Base-by-base conservation (phyloP, 805 yeast species). In the Cyberlindnera bimundalis region DNA sequence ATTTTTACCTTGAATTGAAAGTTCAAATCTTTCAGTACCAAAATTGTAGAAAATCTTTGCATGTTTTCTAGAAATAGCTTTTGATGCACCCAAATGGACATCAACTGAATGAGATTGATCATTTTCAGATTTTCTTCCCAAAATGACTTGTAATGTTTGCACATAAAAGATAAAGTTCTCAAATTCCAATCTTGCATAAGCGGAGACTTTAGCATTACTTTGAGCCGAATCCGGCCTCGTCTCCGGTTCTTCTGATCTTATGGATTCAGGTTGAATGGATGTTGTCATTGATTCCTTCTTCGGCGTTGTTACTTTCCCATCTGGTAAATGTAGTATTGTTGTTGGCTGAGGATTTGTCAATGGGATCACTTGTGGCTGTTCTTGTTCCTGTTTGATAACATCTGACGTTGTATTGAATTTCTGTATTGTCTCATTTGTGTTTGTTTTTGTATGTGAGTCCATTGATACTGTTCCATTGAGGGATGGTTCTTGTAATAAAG, bases 1-100 rank as follows among this genome's bases (percentile, higher is more conserved):
- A 61, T 93, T 93, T 52, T 96, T 75, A 15, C 99, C 99, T 52
- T 90, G 70, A 2, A 93, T 89, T 8, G 95, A 81, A 33, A 93
- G 67, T 62, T 93, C 99, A 58, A 93, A 93, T 49, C 96, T 67
- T 59, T 91, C 98, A 4, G 95, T 89, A 4, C 96, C 98, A 64
- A 93, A 93, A 60, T 93, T 93, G 67, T 91, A 93, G 60, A 90
- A 91, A 13, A 93, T 91, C 63, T 87, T 90, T 5, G 98, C 99
- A 63, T 93, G 99, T 44, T 88, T 73, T 58, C 99, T 69, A 6
- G 96, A 88, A 14, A 93, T 88, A 9, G 97, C 95, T 66, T 93
- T 93, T 30, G 90, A 85, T 12, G 86, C 79, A 9, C 96, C 96
- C 32, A 93, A 65, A 66, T 93, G 96, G 31, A 93, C 96, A 65